Evolutionary conservation across 2,329 filamentous ascomycete genomes (phyloP), one percentile per base, ranked within the genome.

Genomic region (Xylariales sp.): DNA sequence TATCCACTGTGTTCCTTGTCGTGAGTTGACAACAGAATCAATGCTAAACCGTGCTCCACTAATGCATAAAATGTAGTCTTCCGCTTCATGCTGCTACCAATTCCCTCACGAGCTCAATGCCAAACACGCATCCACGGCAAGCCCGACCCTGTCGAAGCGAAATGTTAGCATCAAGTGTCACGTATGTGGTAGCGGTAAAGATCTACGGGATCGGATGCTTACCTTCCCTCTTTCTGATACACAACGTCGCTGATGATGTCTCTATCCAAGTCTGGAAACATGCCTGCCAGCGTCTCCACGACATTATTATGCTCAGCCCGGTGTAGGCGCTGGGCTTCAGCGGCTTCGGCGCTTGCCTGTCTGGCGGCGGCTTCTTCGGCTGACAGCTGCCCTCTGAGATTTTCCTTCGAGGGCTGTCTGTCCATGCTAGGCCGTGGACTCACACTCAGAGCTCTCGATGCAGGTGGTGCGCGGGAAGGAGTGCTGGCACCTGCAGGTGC

Each of bases 201-300:
- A 32, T 19, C 18, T 23, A 18, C 40, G 29, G 33, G 24, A 24
- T 38, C 27, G 33, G 38, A 20, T 15, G 76, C 85, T 67, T 62
- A 91, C 88, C 88, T 80, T 57, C 93, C 94, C 63, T 96, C 84
- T 65, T 98, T 96, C 67, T 94, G 81, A 59, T 91, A 82, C 18
- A 98, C 93, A 28, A 98, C 93, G 65, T 98, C 93, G 53, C 90
- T 90, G 56, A 98, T 97, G 25, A 98, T 77, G 33, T 98, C 94
- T 53, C 81, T 80, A 60, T 98, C 93, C 35, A 98, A 69, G 56
- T 94, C 89, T 1, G 93, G 93, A 60, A 98, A 98, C 93, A 98
- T 98, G 51, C 88, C 85, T 33, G 88, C 83, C 40, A 98, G 67
- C 24, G 93, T 97, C 64, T 97, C 93, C 3, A 97, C 91, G 6